Evolutionary conservation across 2,329 filamentous ascomycete genomes (phyloP).

Genomic region (Aspergillus terreus): DNA sequence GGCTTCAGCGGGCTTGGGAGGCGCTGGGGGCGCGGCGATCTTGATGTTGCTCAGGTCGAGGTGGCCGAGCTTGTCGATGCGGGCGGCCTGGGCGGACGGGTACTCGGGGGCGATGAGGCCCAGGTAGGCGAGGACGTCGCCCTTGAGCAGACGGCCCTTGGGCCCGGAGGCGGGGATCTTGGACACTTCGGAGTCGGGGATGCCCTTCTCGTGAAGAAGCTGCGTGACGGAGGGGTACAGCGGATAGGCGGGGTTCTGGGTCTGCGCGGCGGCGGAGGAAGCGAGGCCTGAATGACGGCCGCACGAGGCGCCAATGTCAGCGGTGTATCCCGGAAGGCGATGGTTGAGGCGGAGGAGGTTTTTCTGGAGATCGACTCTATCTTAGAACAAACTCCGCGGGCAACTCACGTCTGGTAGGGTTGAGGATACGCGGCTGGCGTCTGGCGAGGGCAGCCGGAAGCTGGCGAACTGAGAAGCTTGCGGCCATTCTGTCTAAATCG

Average conservation of each 20-base stretch:
- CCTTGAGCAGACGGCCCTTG: slow-evolving; percentile 84
- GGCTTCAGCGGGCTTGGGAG: slow-evolving; percentile 33
- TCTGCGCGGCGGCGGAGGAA: slow-evolving; percentile 31
- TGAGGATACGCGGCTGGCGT: slow-evolving; percentile 29
- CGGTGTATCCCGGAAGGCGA: not conserved
- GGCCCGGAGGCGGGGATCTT: slow-evolving; percentile 87
- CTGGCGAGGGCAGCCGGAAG: slow-evolving; percentile 33
- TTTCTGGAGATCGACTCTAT: not conserved
- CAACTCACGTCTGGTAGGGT: slow-evolving; percentile 33
- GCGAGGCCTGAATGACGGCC: slow-evolving; percentile 26
- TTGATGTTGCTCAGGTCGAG: slow-evolving; percentile 96
- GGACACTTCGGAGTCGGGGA: slow-evolving; percentile 70
- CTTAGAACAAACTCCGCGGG: slow-evolving; percentile 1
- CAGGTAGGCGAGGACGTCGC: slow-evolving; percentile 87
- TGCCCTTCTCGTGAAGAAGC: slow-evolving; percentile 72
- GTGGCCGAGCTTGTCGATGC: slow-evolving; percentile 71
- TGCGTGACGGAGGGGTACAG: slow-evolving; percentile 74
- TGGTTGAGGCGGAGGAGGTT: not conserved
- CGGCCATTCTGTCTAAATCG: slow-evolving; percentile 27
- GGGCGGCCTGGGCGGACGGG: slow-evolving; percentile 66
- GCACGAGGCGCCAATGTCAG: not conserved
- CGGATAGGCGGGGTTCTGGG: slow-evolving; percentile 45
- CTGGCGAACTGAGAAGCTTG: slow-evolving; percentile 29
- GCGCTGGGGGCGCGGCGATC: slow-evolving; percentile 52
- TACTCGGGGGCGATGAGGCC: slow-evolving; percentile 71